Percentiles rank a stretch among this genome's conserved stretches.
These are phyloP conservation scores for Picea sitchensis DNA, from an alignment of 75 land plant species.

Conservation along the genomic window DNA sequence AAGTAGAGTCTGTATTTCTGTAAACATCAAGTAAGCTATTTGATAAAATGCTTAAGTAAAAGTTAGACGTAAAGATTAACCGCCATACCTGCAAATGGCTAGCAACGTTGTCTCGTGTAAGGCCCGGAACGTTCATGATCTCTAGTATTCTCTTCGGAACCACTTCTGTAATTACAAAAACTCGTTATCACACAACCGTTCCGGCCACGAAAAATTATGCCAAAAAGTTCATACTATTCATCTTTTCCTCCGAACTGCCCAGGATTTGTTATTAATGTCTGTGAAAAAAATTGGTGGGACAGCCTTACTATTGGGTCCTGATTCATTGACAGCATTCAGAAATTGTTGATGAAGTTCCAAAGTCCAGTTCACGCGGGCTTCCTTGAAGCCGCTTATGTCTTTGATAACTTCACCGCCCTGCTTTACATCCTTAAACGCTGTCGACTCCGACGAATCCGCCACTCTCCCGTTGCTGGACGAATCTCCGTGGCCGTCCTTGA, in stretches of 20 bases:
- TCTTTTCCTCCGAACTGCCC: no score
- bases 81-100: slow-evolving; percentile 44
- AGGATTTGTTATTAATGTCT: no score
- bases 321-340: slow-evolving; percentile 17
- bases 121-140: slow-evolving; percentile 53
- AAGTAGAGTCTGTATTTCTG: slow-evolving; percentile 51
- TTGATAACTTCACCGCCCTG: background rate
- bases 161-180: slow-evolving; percentile 26
- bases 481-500: slow-evolving; percentile 4
- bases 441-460: no score
- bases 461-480: background rate
- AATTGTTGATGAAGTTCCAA: slow-evolving; percentile 24
- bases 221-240: no score
- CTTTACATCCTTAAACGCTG: no score
- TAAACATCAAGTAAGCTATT: background rate
- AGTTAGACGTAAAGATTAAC: no score
- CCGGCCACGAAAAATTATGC: no score
- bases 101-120: slow-evolving; percentile 54
- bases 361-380: slow-evolving; percentile 23
- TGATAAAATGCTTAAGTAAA: no score
- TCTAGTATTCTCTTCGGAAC: slow-evolving; percentile 50
- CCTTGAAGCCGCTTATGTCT: slow-evolving; percentile 26
- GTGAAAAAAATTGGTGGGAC: no score
- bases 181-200: no score
- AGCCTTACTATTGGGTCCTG: slow-evolving; percentile 22